Base-by-base conservation (phyloP, 2,329 filamentous ascomycete genomes). In the Colletotrichum tanaceti region DNA sequence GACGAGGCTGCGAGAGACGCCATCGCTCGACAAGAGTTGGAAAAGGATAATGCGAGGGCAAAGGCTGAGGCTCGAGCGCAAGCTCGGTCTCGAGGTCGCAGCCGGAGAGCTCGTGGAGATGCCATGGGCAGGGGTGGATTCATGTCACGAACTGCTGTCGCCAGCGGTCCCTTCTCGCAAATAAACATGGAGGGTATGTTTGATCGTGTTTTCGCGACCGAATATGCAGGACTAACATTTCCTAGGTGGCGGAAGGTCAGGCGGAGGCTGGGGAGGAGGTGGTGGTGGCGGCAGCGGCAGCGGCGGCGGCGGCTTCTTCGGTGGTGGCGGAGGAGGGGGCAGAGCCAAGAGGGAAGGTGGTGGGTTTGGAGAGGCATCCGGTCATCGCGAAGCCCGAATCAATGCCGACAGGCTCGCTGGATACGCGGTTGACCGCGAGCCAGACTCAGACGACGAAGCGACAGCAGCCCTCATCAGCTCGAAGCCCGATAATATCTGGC, bases 371-470 rank as follows among this genome's bases (percentile, higher is more conserved):
- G 78, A 82, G 53, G 76, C 74, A 20, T 74, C 75, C 18, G 71
- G 73, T 20, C 71, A 74, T 64, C 77, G 79, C 67, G 84, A 87
- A 70, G 72, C 80, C 41, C 79, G 87, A 75, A 85, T 89, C 74
- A 87, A 89, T 72, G 84, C 86, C 71, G 86, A 89, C 73, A 81
- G 83, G 64, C 84, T 89, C 55, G 85, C 85, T 72, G 73, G 76
- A 57, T 77, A 82, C 77, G 72, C 80, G 60, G 73, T 80, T 63
- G 57, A 22, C 73, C 75, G 43, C 74, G 70, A 65, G 73, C 73
- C 20, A 41, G 58, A 70, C 58, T 58, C 68, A 54, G 54, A 69
- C 32, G 53, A 74, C 68, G 70, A 69, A 75, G 73, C 72, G 75
- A 72, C 72, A 20, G 64, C 64, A 24, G 68, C 68, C 22, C 53